These are phyloP conservation scores for Andrographis paniculata DNA, from an alignment of 305 asterid species.

Conservation along the genomic window DNA sequence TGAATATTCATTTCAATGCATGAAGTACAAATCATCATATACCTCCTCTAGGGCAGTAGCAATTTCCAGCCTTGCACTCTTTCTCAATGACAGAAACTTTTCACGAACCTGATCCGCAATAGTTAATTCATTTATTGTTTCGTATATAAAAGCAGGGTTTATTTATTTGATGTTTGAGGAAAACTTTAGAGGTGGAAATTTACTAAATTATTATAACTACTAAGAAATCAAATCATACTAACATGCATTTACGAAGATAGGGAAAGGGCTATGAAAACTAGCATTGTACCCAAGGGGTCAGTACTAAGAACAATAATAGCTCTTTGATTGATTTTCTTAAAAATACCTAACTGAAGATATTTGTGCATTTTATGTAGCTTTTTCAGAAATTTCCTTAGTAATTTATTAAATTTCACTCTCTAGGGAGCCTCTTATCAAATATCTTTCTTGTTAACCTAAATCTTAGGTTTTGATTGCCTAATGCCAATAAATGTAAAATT, in stretches of 20 bases:
- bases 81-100: slow-evolving; percentile 76
- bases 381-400: too few relatives aligned
- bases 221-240: background rate
- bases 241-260: background rate
- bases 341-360: too few relatives aligned
- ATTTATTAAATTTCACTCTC: too few relatives aligned
- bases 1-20: slow-evolving; percentile 13
- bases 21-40: slow-evolving; percentile 25
- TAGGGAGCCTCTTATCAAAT: too few relatives aligned
- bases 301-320: background rate
- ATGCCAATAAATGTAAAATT: too few relatives aligned
- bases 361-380: too few relatives aligned
- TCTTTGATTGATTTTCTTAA: background rate
- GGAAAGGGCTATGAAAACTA: too few relatives aligned
- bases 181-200: too few relatives aligned
- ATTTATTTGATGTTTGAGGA: slow-evolving; percentile 1
- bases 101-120: slow-evolving; percentile 97
- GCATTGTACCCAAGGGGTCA: background rate
- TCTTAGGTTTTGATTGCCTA: too few relatives aligned
- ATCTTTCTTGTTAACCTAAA: too few relatives aligned
- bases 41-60: slow-evolving; percentile 86
- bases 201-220: background rate
- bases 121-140: too few relatives aligned
- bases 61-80: slow-evolving; percentile 80
- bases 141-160: too few relatives aligned